These are phyloP conservation scores for Hymenoscyphus salicellus DNA, from an alignment of 2,329 filamentous ascomycete species.

Conservation along the genomic window DNA sequence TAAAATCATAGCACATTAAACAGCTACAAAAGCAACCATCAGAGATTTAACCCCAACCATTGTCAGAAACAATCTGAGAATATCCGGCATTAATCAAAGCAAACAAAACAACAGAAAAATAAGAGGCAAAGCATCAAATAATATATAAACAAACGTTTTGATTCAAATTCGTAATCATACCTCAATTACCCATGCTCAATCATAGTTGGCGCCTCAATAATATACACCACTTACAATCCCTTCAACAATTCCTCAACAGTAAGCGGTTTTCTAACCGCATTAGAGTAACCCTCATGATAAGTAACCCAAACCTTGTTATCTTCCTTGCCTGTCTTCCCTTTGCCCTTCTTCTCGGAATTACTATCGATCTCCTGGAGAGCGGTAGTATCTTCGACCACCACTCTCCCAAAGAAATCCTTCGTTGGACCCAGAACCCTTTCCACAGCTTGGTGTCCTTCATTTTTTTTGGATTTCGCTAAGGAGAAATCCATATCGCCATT, in stretches of 20 bases:
- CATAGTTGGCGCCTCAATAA: not conserved
- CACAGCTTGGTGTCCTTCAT: slow-evolving; percentile 24
- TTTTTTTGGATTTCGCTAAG: slow-evolving; percentile 25
- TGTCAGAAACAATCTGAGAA: too few species aligned
- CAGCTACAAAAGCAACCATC: too few species aligned
- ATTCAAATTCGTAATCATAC: not conserved
- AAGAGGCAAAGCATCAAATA: too few species aligned
- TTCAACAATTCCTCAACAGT: slow-evolving; percentile 74
- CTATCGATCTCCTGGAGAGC: slow-evolving; percentile 43
- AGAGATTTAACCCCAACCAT: too few species aligned
- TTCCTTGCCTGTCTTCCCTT: slow-evolving; percentile 38
- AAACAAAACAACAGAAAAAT: too few species aligned
- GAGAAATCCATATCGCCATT: slow-evolving; percentile 36
- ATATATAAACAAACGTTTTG: too few species aligned
- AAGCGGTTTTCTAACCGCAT: slow-evolving; percentile 86
- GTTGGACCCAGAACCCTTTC: slow-evolving; percentile 48
- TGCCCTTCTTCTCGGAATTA: slow-evolving; percentile 44
- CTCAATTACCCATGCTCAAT: not conserved
- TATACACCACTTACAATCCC: slow-evolving; percentile 47
- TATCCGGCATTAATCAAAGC: too few species aligned
- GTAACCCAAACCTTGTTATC: slow-evolving; percentile 76
- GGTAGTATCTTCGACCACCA: slow-evolving; percentile 51
- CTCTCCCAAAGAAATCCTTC: slow-evolving; percentile 81
- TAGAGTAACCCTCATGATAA: slow-evolving; percentile 86
- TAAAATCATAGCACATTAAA: too few species aligned